Percentiles rank a stretch among this genome's conserved stretches.
These are phyloP conservation scores for Leonotis leonurus DNA, from an alignment of 257 asterid species.

Conservation along the genomic window DNA sequence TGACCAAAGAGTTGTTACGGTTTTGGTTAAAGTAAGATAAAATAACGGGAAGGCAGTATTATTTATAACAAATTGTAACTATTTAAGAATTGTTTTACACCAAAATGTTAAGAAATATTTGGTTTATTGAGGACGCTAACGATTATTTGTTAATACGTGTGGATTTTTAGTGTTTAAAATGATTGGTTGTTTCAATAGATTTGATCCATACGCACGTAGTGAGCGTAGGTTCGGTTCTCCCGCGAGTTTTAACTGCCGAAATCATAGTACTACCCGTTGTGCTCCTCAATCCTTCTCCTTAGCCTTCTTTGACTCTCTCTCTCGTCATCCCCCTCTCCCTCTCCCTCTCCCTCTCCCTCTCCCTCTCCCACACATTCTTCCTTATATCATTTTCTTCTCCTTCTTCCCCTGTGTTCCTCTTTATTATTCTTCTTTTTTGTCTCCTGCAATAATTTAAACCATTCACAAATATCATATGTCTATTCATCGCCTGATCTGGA, in stretches of 20 bases:
- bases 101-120: too few species aligned
- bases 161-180: too few species aligned
- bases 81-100: too few species aligned
- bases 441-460: neutral
- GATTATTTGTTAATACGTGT: too few species aligned
- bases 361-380: neutral
- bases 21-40: too few species aligned
- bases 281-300: slow-evolving; percentile 21
- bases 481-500: slow-evolving; percentile 21
- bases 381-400: neutral
- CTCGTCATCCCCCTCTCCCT: neutral
- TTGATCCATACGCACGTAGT: slow-evolving; percentile 14
- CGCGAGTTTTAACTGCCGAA: slow-evolving; percentile 69
- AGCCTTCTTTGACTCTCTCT: slow-evolving; percentile 14
- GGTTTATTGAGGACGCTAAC: too few species aligned
- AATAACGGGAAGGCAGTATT: too few species aligned
- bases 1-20: too few species aligned
- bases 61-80: too few species aligned
- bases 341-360: neutral
- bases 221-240: slow-evolving; percentile 45
- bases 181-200: neutral
- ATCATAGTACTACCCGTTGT: slow-evolving; percentile 38
- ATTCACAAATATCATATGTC: slow-evolving; percentile 5
- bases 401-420: slow-evolving; percentile 9
- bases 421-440: neutral